Percentiles rank a stretch among this genome's conserved stretches.
phyloP scores from a whole-genome alignment of 202 grass and related monocot species.

The Zizania palustris region DNA sequence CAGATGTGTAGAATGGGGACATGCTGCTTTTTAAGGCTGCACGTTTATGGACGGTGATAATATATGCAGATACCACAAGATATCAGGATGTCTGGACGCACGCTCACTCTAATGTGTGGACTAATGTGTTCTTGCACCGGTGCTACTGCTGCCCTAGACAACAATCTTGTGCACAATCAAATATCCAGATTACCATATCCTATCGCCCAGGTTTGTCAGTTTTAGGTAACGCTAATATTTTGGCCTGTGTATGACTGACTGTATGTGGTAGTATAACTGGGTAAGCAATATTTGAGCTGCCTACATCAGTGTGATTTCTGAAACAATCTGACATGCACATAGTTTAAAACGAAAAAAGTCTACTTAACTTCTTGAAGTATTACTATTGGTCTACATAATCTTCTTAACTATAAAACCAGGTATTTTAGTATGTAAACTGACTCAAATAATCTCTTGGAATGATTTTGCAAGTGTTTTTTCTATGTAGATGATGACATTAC shows the following conservation, averaged over 20 bases:
- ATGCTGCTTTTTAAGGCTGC: neutral
- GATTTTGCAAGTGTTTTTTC: neutral
- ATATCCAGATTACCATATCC: neutral
- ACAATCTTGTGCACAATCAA: neutral
- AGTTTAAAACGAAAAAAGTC: neutral
- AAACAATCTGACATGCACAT: neutral
- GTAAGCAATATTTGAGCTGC: neutral
- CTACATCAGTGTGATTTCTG: neutral
- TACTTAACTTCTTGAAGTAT: too few species aligned
- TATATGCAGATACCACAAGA: neutral
- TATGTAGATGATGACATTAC: neutral
- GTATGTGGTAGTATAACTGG: neutral
- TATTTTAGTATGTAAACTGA: too few species aligned
- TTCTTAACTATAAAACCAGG: too few species aligned
- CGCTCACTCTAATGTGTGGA: neutral
- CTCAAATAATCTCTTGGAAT: too few species aligned
- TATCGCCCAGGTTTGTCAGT: neutral
- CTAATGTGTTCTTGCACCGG: neutral
- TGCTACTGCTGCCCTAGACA: neutral
- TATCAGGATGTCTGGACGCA: neutral
- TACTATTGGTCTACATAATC: too few species aligned
- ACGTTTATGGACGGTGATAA: neutral
- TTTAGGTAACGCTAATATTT: neutral
- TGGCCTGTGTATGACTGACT: too few species aligned
- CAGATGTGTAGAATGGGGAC: constrained; percentile 2